Percentiles rank a stretch among this genome's conserved stretches.
These are phyloP conservation scores for Podospora conica DNA, from an alignment of 495 filamentous ascomycete species.

Conservation along the genomic window DNA sequence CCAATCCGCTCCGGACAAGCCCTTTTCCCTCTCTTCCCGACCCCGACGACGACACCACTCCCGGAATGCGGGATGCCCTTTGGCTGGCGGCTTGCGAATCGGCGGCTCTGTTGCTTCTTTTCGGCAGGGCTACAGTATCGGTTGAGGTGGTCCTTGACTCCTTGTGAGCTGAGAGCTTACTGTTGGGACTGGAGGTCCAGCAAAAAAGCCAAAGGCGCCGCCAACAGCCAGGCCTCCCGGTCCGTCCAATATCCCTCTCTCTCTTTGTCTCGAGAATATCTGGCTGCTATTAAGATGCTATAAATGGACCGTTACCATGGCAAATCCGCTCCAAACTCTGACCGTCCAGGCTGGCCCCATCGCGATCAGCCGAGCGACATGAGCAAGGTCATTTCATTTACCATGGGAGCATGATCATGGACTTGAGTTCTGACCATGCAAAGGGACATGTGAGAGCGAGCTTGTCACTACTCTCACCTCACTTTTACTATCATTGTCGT, in stretches of 20 bases:
- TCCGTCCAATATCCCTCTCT: background rate
- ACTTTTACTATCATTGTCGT: background rate
- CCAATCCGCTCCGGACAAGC: background rate
- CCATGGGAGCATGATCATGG: no score
- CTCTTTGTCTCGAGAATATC: background rate
- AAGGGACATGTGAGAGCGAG: no score
- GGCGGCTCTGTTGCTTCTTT: background rate
- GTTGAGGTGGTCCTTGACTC: background rate
- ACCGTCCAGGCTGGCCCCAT: background rate
- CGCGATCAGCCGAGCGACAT: background rate
- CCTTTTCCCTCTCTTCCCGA: background rate
- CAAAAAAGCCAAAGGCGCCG: no score
- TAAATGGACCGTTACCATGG: background rate
- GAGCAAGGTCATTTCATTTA: background rate
- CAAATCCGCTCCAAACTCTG: background rate
- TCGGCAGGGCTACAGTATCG: background rate
- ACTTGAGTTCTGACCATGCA: background rate
- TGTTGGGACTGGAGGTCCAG: background rate
- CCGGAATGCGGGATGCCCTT: background rate
- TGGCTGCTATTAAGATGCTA: background rate
- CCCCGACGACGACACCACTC: background rate
- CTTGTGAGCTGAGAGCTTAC: no score
- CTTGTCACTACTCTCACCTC: background rate
- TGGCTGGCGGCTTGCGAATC: background rate
- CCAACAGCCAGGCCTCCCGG: background rate